Conservation (phyloP, 441 rosid species). For the Euphorbia corollata region DNA sequence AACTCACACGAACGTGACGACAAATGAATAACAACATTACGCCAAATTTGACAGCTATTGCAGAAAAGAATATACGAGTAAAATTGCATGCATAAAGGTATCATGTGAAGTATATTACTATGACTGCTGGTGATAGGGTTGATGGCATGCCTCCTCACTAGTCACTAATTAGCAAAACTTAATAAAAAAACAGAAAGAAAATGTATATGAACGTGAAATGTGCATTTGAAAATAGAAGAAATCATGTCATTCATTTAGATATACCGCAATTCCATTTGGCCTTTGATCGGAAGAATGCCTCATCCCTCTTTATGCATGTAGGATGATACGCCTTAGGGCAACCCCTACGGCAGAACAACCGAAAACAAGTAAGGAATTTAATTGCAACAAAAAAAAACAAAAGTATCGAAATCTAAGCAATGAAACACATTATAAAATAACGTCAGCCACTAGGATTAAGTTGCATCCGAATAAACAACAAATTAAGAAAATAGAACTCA, state of each 20-base stretch:
- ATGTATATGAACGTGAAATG: background rate
- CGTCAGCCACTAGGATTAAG: background rate
- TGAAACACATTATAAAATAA: background rate
- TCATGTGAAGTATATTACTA: background rate
- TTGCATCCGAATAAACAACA: background rate
- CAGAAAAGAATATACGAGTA: background rate
- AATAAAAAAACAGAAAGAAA: no score
- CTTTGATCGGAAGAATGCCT: conserved; percentile 71
- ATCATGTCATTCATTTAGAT: conserved; percentile 8
- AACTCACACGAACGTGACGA: background rate
- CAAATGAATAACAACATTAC: background rate
- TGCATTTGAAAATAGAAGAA: background rate
- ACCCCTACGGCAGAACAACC: conserved; percentile 47
- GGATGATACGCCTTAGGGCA: conserved; percentile 99
- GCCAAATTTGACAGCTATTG: background rate
- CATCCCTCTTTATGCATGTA: conserved; percentile 87
- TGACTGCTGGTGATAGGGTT: background rate
- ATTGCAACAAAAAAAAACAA: conserved; percentile 8
- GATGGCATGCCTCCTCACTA: background rate
- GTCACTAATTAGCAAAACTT: background rate
- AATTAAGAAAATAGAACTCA: conserved; percentile 29
- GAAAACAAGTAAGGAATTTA: conserved; percentile 20
- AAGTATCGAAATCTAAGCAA: background rate
- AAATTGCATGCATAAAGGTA: background rate
- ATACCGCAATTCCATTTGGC: conserved; percentile 99